Evolutionary conservation across 257 asterid genomes (phyloP), one percentile per base, ranked within the genome.

Genomic region (Capsicum chinense): DNA sequence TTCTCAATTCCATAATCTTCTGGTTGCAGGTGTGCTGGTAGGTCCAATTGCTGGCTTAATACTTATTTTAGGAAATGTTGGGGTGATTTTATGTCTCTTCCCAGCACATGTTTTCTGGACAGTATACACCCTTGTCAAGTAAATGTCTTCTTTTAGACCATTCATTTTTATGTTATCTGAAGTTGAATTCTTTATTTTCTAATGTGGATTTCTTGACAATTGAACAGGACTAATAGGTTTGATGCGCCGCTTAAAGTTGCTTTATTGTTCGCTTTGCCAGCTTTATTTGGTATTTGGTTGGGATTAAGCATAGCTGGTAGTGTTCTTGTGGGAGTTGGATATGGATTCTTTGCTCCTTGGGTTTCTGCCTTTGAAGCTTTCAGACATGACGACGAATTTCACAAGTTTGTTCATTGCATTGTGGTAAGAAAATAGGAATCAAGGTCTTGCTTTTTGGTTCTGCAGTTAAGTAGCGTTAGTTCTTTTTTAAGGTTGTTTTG

Each of bases 61-160:
- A 26, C 89, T 96, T 74, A 90, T 93, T 37, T 44, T 88, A 47
- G 98, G 98, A 83, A 93, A 94, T 89, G 88, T 91, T 54, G 95
- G 87, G 84, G 98, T 94, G 89, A 94, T 96, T 89, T 88, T 96
- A 82, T 96, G 93, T 48, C 94, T 94, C 60, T 92, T 96, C 50
- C 99, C 99, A 39, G 94, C 97, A n/a, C 99, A 94, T 90, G 89
- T 92, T 87, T 85, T 88, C 73, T 96, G 99, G 98, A 93, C 99
- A 19, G 89, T 94, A 39, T 92, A 93, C 79, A 86, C 98, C 86
- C 90, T 96, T 89, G 56, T 91, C 95, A 94, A 91, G 99, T 96
- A 91, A 83, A 67, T 70, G 63, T 13, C 81, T 11, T 48, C 33
- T 73, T 69, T 80, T 73, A 8, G 21, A 16, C 37, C 42, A 13